Base-by-base conservation (phyloP, 1,139 yeast species). In the Scheffersomyces stambukii region DNA sequence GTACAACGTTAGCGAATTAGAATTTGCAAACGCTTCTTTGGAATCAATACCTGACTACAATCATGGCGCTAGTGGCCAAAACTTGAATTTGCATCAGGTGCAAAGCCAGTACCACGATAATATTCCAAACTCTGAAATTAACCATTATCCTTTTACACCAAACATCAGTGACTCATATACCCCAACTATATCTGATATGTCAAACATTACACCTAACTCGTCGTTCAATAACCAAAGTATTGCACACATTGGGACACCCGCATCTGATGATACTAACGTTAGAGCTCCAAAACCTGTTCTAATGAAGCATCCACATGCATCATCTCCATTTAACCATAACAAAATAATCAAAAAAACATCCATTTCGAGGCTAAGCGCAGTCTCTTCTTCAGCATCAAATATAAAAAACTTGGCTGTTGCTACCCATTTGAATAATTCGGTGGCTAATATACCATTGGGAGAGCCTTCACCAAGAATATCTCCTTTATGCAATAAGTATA, bases 21-120 rank as follows among this genome's bases (percentile, higher is more conserved):
- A 57, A 16, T 37, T 54, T 24, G 50, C 47, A 3, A 54, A 49
- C 31, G 57, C 51, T 6, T 50, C 58, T 2, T 43, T 57, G 16
- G 62, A 58, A 19, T 49, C 55, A 4, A 48, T 56, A 22, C 58
- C 57, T 6, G 59, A 57, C 28, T 41, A 36, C 16, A 31, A 30
- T 18, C 33, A 31, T 23, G 23, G 28, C 7, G 18, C 28, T n/a
- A 28, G 25, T 16, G 27, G 27, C 25, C 25, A 31, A 26, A 25
- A 25, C 22, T 16, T 31, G 9, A 3, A 16, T 3, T 16, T 16
- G 19, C 9, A 3, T 8, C 3, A n/a, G 3, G 19, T 8, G 8
- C 9, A 16, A 4, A 16, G 19, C 19, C 19, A 16, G 19, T 16
- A 16, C 9, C 19, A 3, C 9, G 19, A 16, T 16, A 16, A 4